These are phyloP conservation scores for Tolypocladium nubicola DNA, from an alignment of 2,329 filamentous ascomycete species.

Conservation along the genomic window DNA sequence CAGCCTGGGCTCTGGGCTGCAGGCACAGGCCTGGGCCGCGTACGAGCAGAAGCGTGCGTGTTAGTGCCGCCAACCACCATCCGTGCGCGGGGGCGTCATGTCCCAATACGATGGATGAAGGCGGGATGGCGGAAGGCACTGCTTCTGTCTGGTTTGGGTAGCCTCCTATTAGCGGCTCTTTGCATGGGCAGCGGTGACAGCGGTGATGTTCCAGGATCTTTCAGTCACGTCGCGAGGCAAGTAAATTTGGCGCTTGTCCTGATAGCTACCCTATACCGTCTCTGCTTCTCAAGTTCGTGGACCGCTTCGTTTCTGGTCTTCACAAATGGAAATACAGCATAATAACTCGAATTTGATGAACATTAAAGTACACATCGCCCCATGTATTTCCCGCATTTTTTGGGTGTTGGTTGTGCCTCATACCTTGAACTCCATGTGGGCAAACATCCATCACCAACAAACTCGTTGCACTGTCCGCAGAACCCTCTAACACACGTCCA, in stretches of 20 bases:
- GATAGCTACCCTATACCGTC: neutral
- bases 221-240: neutral
- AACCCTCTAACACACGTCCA: no score
- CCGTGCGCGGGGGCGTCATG: neutral
- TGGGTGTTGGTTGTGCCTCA: neutral
- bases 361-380: no score
- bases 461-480: no score
- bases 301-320: neutral
- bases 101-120: neutral
- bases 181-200: neutral
- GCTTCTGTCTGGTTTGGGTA: neutral
- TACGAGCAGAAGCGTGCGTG: neutral
- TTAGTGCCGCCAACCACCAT: neutral
- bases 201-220: neutral
- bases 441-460: neutral
- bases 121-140: neutral
- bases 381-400: no score
- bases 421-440: neutral
- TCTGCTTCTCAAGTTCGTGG: neutral
- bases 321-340: neutral
- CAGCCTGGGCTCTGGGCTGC: neutral
- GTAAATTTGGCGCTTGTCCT: no score
- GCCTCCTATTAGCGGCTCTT: neutral
- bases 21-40: neutral
- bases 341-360: neutral